Evolutionary conservation across 169 alveolate genomes (phyloP), one percentile per base, ranked within the genome.

Genomic region (Condylostoma magnum): DNA sequence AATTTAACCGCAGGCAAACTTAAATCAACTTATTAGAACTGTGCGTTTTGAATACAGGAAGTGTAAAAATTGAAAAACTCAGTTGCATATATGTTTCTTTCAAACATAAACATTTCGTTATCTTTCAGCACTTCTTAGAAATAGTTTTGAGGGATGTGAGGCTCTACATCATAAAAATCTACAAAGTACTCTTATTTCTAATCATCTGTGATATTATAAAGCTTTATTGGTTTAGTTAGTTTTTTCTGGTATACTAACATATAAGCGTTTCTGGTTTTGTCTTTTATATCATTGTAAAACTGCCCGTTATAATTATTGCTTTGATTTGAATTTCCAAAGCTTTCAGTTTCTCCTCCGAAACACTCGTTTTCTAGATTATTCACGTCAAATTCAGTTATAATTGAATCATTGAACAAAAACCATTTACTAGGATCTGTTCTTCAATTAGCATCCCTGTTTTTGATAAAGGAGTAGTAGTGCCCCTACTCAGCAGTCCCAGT

Each of bases 401-500:
- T 63, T 27, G 85, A 70, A 55, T 89, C 95, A 66, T 89, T 85
- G 38, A 83, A 86, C 47, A 85, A 90, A 27, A 72, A 70, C 92
- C 95, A 89, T 27, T 68, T 79, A 27, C 51, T 65, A 20, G 78
- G 80, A 28, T 87, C 73, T 38, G 79, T 80, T 50, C 76, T 72
- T 60, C 92, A 77, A n/a, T 72, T 71, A 1, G 84, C 69, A 50
- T 88, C 86, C 18, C 69, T 30, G 4, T 57, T 22, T 2, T 25
- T 8, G 28, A 90, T 89, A 36, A 74, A 89, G 46, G 94, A 85
- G 54, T 81, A 84, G 73, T 92, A 92, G 58, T 92, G 97, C 1
- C 97, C 97, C 28, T 86, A 88, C 38, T 86, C 89, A 18, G 97
- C 97, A n/a, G 90, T 80, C 34, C 97, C 97, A 70, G 76, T 75